A percentile compares a stretch with the other conserved stretches of the same genome.
phyloP scores from a whole-genome alignment of 129 eudicot species.

The Kitagawia praeruptora region DNA sequence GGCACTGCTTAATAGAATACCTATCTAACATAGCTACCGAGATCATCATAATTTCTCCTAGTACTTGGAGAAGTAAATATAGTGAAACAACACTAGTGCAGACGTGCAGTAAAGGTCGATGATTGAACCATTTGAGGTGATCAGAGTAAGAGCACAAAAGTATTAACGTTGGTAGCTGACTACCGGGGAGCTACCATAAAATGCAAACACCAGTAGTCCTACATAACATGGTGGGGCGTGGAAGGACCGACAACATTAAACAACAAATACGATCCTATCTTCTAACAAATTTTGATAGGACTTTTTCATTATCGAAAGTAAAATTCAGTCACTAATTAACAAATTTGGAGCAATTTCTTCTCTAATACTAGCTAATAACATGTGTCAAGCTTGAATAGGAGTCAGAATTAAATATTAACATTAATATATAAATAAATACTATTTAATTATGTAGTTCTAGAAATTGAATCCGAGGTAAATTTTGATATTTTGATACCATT shows the following conservation, averaged over 20 bases:
- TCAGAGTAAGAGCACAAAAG: background rate
- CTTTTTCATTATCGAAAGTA: too few relatives aligned
- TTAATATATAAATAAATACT: too few relatives aligned
- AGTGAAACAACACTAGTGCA: background rate
- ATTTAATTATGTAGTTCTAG: too few relatives aligned
- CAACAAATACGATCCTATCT: background rate
- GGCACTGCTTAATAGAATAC: background rate
- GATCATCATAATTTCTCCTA: too few relatives aligned
- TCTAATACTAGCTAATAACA: too few relatives aligned
- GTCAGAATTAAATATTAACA: too few relatives aligned
- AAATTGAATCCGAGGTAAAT: too few relatives aligned
- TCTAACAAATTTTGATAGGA: too few relatives aligned
- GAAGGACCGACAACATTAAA: conserved; percentile 14
- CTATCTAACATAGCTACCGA: background rate
- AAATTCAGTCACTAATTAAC: too few relatives aligned
- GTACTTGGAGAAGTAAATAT: background rate
- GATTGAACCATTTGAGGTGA: background rate
- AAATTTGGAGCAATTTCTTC: too few relatives aligned
- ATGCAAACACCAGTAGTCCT: background rate
- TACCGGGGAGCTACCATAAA: background rate
- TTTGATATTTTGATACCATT: too few relatives aligned
- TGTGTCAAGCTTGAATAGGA: too few relatives aligned
- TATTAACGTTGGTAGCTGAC: background rate
- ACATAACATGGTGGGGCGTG: conserved; percentile 15
- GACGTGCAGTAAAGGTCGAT: background rate